Percentiles rank a stretch among this genome's conserved stretches.
Conservation (phyloP, 1,284 basidiomycete species). For the Apiotrichum siamense region DNA sequence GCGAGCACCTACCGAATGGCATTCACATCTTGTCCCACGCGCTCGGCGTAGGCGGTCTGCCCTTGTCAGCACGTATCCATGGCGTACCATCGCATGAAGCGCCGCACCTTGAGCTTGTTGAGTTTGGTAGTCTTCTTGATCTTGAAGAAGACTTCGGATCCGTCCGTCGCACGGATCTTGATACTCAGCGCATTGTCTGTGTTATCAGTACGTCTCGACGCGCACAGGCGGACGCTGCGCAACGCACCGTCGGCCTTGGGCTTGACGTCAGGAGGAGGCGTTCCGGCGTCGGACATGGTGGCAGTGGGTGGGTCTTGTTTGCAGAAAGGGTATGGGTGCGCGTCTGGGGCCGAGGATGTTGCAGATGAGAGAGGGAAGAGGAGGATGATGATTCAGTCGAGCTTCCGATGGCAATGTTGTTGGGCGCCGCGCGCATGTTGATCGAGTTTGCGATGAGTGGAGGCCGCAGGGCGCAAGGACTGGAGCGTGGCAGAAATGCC, state of each 20-base stretch:
- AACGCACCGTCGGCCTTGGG: conserved; percentile 52
- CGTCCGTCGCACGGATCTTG: conserved; percentile 70
- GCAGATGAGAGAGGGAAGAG: not conserved
- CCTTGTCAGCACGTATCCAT: conserved; percentile 6
- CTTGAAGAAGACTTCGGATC: conserved; percentile 96
- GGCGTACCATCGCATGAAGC: not conserved
- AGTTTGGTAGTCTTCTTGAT: conserved; percentile 92
- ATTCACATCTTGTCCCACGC: conserved; percentile 81
- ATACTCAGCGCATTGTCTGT: conserved; percentile 69
- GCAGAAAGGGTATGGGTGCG: too few relatives aligned
- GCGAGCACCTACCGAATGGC: conserved; percentile 69
- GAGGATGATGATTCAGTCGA: too few relatives aligned
- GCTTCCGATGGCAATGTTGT: too few relatives aligned
- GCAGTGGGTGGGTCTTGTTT: too few relatives aligned
- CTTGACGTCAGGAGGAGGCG: conserved; percentile 52
- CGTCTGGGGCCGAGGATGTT: conserved; percentile 1
- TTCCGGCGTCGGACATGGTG: conserved; percentile 62
- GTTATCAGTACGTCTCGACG: not conserved
- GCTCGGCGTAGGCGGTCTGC: conserved; percentile 84
- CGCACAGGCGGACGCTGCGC: not conserved
- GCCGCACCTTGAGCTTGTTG: conserved; percentile 63
- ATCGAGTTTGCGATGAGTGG: too few relatives aligned
- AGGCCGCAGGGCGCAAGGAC: too few relatives aligned
- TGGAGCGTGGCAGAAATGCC: too few relatives aligned
- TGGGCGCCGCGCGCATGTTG: too few relatives aligned